Evolutionary conservation across 345 rosid genomes (phyloP), one percentile per base, ranked within the genome.

Genomic region (Psidium friedrichsthalianum): DNA sequence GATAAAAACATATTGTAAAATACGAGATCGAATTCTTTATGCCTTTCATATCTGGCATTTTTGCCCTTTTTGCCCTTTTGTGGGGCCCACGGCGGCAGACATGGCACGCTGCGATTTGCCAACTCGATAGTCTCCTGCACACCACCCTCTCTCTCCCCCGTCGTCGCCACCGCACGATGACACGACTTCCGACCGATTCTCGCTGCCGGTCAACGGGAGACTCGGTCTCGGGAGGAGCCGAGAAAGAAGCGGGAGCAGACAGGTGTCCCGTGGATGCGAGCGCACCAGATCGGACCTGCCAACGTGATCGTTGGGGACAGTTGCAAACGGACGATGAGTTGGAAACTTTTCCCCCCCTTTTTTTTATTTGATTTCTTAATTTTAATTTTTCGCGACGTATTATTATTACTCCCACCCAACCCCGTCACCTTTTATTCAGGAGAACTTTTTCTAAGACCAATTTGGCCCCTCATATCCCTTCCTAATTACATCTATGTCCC

Each of bases 271-370:
- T 87, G 81, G 82, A 55, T 29, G 29, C 40, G 86, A 49, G 53
- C 85, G 86, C 86, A 87, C 88, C 49, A 56, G 90, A 90, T 82
- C 85, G 49, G 76, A 87, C 84, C 87, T 16, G 8, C 89, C 87
- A 81, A 80, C 89, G 83, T 78, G 85, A 86, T 86, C 80, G 80
- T 36, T 36, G 80, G 80, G 57, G 47, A 20, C 80, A 21, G 80
- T 69, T 69, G 80, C 80, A 4, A 36, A 18, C 80, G 6, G 80
- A 18, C 47, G 80, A 69, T 69, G 80, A 69, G 80, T 18, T 69
- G 80, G 80, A 42, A 10, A 18, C 47, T 4, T 20, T 18, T 9
- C 6, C 12, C 6, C 47, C 12, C 4, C 4, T 69, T 56, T 14
- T 52, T 54, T 14, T 52, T 54, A 4, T 82, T 18, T 56, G 15